phyloP scores from a whole-genome alignment of 176 grass and related monocot species.

The Thalia dealbata region DNA sequence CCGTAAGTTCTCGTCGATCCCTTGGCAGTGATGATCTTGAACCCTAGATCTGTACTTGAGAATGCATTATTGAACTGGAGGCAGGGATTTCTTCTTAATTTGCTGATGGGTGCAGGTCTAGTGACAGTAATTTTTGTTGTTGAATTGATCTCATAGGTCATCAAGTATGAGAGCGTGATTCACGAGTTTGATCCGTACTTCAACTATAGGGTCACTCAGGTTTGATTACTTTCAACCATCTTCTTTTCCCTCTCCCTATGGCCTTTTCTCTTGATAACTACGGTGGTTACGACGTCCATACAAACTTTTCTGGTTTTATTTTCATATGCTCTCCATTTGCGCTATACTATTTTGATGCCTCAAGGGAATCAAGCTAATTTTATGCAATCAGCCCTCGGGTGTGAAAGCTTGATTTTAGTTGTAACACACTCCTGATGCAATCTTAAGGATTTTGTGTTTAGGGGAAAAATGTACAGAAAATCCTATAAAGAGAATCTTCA shows the following conservation, averaged over 20 bases:
- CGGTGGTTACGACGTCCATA: background rate
- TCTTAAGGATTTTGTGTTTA: no score
- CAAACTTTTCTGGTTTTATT: no score
- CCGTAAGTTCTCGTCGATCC: conserved; percentile 44
- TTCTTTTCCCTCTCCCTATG: background rate
- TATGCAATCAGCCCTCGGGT: no score
- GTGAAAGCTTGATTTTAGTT: no score
- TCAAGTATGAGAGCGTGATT: conserved; percentile 99
- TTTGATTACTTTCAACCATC: conserved; percentile 20
- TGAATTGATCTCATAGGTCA: conserved; percentile 44
- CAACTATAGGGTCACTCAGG: conserved; percentile 98
- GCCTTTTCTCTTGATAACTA: background rate
- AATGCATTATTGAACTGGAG: background rate
- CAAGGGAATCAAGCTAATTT: no score
- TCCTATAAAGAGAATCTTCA: no score
- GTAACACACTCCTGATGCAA: no score
- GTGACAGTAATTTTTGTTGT: background rate
- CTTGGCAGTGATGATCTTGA: conserved; percentile 13
- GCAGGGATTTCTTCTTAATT: background rate
- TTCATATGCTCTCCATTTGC: no score
- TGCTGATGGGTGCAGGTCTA: conserved; percentile 7
- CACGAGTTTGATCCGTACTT: conserved; percentile 99
- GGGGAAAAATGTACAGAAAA: no score
- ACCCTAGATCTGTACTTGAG: conserved; percentile 23
- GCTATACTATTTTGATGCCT: no score